Evolutionary conservation across 768 basidiomycete species (phyloP).

Genomic region (Epithele typhae): DNA sequence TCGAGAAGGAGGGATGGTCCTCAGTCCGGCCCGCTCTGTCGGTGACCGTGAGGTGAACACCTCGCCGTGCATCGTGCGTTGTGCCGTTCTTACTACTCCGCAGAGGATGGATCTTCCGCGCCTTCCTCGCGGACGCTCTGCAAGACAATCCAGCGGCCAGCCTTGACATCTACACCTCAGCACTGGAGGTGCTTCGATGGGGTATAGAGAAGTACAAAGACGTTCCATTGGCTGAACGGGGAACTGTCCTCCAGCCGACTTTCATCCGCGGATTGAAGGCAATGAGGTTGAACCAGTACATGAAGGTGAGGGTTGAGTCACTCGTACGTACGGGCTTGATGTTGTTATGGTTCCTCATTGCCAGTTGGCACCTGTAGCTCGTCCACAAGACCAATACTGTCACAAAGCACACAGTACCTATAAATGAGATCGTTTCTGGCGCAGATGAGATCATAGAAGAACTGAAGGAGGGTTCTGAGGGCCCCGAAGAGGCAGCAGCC

Average conservation of each 20-base stretch:
- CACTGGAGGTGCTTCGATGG: constrained; percentile 41
- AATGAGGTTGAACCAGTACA: constrained; percentile 28
- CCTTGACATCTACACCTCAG: constrained; percentile 31
- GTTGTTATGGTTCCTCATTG: too few relatives aligned
- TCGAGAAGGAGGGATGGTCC: too few relatives aligned
- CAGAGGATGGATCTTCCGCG: constrained; percentile 38
- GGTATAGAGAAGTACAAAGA: constrained; percentile 35
- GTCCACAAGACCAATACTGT: too few relatives aligned
- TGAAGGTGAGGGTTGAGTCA: constrained; percentile 26
- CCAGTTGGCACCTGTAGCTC: too few relatives aligned
- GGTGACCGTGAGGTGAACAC: constrained; percentile 32
- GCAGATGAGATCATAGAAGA: constrained; percentile 2
- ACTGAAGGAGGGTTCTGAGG: neutral
- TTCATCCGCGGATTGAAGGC: constrained; percentile 37
- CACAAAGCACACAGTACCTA: too few relatives aligned
- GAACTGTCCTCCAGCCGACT: constrained; percentile 35
- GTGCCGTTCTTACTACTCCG: neutral
- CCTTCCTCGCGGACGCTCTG: constrained; percentile 24
- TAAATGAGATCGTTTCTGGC: neutral
- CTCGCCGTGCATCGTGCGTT: neutral
- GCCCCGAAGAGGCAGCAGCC: neutral
- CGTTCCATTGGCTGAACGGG: constrained; percentile 31
- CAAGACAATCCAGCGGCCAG: constrained; percentile 13
- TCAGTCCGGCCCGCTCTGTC: constrained; percentile 29
- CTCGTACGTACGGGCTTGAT: too few relatives aligned